Base-by-base conservation (phyloP, 2,329 filamentous ascomycete species). In the Onygenales sp. region DNA sequence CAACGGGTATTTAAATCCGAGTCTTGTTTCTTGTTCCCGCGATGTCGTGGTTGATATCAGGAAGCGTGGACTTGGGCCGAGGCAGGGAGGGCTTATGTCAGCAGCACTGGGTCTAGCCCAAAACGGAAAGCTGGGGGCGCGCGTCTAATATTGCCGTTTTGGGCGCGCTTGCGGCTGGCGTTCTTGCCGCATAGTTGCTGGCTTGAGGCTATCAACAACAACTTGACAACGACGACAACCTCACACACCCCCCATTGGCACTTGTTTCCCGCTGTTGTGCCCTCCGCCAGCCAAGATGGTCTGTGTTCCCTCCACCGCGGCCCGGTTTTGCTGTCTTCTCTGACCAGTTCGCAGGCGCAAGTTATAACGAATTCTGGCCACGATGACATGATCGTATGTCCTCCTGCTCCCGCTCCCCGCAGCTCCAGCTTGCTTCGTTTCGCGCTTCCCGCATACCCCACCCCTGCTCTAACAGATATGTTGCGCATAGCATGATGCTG, bases 371-470 rank as follows among this genome's bases (percentile, higher is more conserved):
- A 88, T 72, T 87, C 86, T 57, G 86, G 87, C 67, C 93, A 98
- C 77, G 92, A 97, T 86, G 92, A 96, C 71, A 97, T 97, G 92
- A 96, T 98, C 81, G 92, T 97, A 90, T 67, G 88, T 83, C 62
- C 45, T 11, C 33, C 14, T 14, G 32, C 31, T 32, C 9, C 42
- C 11, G 36, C 44, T 36, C 36, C 9, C 17, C 33, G 9, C 3
- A 45, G 50, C 42, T 33, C 7, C 42, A 37, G 13, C 8, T 9
- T 42, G n/a, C 32, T 13, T 2, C 37, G 9, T 21, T 42, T 13
- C 40, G n/a, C 39, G 6, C 44, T 34, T 13, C 21, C 17, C 27
- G 27, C 40, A 13, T 34, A 7, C n/a, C 21, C 21, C 3, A 27
- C 21, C 21, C 21, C 48, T 39, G 36, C 21, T 43, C 49, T 46